Evolutionary conservation across 139 green algal species (phyloP).

Genomic region (Klebsormidium nitens): DNA sequence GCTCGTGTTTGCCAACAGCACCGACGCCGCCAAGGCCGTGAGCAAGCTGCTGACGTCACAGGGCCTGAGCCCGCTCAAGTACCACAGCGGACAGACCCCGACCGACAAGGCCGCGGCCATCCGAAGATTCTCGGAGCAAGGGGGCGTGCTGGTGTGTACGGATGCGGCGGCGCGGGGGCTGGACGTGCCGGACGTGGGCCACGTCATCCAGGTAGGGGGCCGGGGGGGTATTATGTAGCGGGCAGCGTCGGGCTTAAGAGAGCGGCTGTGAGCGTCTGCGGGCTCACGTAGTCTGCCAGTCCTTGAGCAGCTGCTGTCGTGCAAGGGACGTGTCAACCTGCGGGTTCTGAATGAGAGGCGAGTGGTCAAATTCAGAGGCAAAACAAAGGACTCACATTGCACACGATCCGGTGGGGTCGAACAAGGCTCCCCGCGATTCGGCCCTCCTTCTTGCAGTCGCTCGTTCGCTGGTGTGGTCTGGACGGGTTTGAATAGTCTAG

Average conservation of each 20-base stretch:
- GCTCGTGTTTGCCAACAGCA: slow-evolving; percentile 75
- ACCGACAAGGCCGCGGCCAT: slow-evolving; percentile 50
- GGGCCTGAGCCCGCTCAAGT: background rate
- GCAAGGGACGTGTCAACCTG: no score
- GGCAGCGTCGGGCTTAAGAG: background rate
- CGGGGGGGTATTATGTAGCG: background rate
- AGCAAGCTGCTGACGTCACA: slow-evolving; percentile 10
- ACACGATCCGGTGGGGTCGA: no score
- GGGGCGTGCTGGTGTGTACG: slow-evolving; percentile 82
- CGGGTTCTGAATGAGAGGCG: no score
- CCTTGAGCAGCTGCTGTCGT: no score
- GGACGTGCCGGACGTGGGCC: slow-evolving; percentile 62
- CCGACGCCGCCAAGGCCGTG: slow-evolving; percentile 43
- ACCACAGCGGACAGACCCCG: no score
- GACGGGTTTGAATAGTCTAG: no score
- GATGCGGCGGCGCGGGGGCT: slow-evolving; percentile 84
- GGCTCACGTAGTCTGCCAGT: no score
- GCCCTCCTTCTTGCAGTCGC: no score
- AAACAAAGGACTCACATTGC: no score
- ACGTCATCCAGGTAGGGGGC: slow-evolving; percentile 36
- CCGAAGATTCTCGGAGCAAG: slow-evolving; percentile 32
- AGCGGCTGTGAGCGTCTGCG: background rate
- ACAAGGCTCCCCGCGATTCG: no score
- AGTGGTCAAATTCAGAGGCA: no score
- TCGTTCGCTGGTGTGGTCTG: no score